phyloP scores from a whole-genome alignment of 768 basidiomycete species.

The Auriscalpium orientale region DNA sequence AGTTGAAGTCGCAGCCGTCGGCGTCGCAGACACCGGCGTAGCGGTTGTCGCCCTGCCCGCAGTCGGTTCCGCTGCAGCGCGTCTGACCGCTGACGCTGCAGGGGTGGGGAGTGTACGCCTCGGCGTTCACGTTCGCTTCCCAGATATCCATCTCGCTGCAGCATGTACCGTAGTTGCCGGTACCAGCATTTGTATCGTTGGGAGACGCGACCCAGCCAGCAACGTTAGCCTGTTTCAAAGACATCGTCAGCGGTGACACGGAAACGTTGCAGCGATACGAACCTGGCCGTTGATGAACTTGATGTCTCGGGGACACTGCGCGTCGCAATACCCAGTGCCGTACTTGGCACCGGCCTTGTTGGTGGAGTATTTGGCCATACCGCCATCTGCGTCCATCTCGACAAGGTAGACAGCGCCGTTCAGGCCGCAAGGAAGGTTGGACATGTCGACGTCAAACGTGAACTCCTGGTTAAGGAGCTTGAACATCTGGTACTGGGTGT shows the following conservation, averaged over 20 bases:
- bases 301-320: slow-evolving; percentile 53
- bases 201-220: slow-evolving; percentile 32
- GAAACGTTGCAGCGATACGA: slow-evolving; percentile 12
- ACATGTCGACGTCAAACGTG: slow-evolving; percentile 53
- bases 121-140: slow-evolving; percentile 46
- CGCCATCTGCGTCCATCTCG: slow-evolving; percentile 54
- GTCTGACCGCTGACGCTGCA: slow-evolving; percentile 34
- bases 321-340: slow-evolving; percentile 61
- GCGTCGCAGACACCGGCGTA: slow-evolving; percentile 42
- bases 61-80: slow-evolving; percentile 35
- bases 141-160: slow-evolving; percentile 56
- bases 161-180: slow-evolving; percentile 40
- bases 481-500: slow-evolving; percentile 39
- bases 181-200: slow-evolving; percentile 38
- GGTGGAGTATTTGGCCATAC: slow-evolving; percentile 35
- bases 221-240: slow-evolving; percentile 37
- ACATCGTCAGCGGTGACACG: neutral
- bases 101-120: slow-evolving; percentile 46
- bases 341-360: slow-evolving; percentile 56
- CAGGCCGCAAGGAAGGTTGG: slow-evolving; percentile 48
- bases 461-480: slow-evolving; percentile 49
- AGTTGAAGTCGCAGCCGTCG: slow-evolving; percentile 56
- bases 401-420: slow-evolving; percentile 56
- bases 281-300: slow-evolving; percentile 54
- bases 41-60: slow-evolving; percentile 22